Base-by-base conservation (phyloP, 2,329 filamentous ascomycete genomes). In the Trichoderma sp. region DNA sequence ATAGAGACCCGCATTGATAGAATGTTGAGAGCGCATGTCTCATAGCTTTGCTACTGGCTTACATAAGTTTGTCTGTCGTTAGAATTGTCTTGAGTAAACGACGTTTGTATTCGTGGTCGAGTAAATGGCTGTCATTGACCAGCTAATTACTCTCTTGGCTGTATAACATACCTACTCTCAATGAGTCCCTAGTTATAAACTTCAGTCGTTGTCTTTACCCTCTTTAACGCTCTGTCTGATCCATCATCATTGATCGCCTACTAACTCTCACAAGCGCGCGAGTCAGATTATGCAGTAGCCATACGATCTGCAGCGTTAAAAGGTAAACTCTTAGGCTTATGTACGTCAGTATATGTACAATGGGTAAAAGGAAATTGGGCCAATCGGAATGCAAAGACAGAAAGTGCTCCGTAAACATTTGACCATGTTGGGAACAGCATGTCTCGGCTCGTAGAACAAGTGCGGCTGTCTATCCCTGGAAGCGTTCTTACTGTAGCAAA, bases 21-120 rank as follows among this genome's bases (percentile, higher is more conserved):
- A 52, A 53, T 62, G 47, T 63, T 27, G 60, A 40, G 47, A 37
- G 16, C 2, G 21, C 40, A 43, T 29, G 60, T 53, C 60, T 63
- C 29, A 24, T 13, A 31, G 31, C 11, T 21, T 24, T 57, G 52
- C 27, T 10, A 35, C 3, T 10, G 2, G 55, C 29, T 35, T 57
- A 52, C 14, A 27, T 53, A 6, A 37, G 21, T 5, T 21, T n/a
- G n/a, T n/a, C 24, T 57, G 31, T 57, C 6, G 19, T n/a, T 10
- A 61, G 58, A 33, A 61, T 33, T 31, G 27, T 43, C 40, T 61
- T 27, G 31, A 4, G 31, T n/a, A 13, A 49, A 0, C 29, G 27
- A 16, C 16, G 55, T 21, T 24, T 4, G 59, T 49, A 47, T 43
- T 19, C 14, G 7, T 43, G 37, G 5, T 16, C 35, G 35, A 37